phyloP scores from a whole-genome alignment of 805 yeast genomes.

The Maudiozyma turicensis region DNA sequence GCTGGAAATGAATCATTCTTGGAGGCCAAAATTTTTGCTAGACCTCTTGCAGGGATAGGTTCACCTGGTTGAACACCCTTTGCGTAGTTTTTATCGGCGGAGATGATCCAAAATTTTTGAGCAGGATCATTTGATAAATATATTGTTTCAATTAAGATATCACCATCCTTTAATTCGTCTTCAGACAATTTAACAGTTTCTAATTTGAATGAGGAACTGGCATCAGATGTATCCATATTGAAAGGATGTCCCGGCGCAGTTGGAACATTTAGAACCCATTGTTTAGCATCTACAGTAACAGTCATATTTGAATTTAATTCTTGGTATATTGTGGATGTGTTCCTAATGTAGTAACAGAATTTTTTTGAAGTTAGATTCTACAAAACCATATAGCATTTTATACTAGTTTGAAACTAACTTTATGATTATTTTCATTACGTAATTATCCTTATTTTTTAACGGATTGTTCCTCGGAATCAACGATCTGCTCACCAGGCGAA shows the following conservation, averaged over 20 bases:
- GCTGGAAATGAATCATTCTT: conserved; percentile 31
- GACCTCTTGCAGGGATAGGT: conserved; percentile 41
- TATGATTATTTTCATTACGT: too few species aligned
- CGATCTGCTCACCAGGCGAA: too few species aligned
- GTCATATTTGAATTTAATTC: conserved; percentile 1
- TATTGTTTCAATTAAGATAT: conserved; percentile 37
- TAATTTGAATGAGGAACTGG: conserved; percentile 27
- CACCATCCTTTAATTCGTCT: conserved; percentile 28
- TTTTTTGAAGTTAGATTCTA: too few species aligned
- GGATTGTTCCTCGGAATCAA: too few species aligned
- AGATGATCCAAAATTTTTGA: conserved; percentile 46
- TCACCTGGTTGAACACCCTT: conserved; percentile 31
- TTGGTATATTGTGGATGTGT: not conserved
- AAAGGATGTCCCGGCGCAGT: conserved; percentile 22
- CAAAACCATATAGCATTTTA: too few species aligned
- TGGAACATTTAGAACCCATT: conserved; percentile 23
- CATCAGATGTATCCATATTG: conserved; percentile 16
- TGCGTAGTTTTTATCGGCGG: conserved; percentile 24
- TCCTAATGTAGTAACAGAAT: too few species aligned
- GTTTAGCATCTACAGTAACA: conserved; percentile 20
- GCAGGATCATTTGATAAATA: conserved; percentile 53
- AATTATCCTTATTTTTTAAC: too few species aligned
- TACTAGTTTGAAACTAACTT: too few species aligned
- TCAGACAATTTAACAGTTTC: conserved; percentile 13
- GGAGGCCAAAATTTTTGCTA: conserved; percentile 42